Evolutionary conservation across 345 rosid genomes (phyloP).

Genomic region (Brassica carinata): DNA sequence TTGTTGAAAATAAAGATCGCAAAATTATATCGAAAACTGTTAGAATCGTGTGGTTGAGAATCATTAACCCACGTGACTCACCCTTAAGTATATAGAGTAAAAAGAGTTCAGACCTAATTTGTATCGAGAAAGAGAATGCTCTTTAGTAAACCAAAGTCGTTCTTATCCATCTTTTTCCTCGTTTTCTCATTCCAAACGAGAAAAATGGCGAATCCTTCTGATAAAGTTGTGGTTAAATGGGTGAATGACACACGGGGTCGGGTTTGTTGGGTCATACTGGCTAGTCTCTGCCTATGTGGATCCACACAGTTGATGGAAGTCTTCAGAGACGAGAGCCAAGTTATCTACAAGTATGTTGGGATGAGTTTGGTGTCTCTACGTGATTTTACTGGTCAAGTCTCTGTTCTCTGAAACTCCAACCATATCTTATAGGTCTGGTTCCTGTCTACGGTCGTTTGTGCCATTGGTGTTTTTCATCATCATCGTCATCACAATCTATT

Average conservation of each 20-base stretch:
- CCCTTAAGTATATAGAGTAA: background rate
- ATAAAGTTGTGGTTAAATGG: background rate
- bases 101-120: too few relatives aligned
- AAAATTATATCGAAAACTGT: background rate
- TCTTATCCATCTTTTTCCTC: background rate
- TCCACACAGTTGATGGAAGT: background rate
- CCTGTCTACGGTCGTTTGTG: background rate
- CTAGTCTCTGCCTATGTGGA: background rate
- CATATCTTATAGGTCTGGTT: background rate
- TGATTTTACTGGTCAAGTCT: background rate
- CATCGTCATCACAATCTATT: background rate
- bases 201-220: background rate
- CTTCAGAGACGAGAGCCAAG: background rate
- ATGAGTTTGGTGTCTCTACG: background rate
- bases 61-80: background rate
- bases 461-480: background rate
- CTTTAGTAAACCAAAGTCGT: background rate
- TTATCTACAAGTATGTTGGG: background rate
- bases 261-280: background rate
- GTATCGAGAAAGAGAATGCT: background rate
- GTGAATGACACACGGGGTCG: background rate
- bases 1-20: background rate
- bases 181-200: background rate
- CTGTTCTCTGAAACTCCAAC: background rate
- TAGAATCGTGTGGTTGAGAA: background rate